These are phyloP conservation scores for Astraeus odoratus DNA, from an alignment of 768 basidiomycete genomes.

Conservation along the genomic window DNA sequence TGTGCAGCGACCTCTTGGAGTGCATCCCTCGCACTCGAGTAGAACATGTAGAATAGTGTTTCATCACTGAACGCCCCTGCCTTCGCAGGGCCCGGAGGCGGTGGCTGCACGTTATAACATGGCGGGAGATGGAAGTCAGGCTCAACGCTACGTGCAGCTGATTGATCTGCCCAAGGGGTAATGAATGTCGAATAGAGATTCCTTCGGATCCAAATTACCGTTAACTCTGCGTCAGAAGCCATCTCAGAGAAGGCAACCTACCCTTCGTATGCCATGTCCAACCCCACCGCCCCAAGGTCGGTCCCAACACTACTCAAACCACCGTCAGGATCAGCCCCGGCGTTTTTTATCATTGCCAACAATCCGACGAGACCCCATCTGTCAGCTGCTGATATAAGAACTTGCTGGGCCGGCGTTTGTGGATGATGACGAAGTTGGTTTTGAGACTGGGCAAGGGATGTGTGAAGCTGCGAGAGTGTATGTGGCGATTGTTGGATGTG, in stretches of 20 bases:
- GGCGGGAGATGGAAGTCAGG: slow-evolving; percentile 87
- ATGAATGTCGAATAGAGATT: slow-evolving; percentile 90
- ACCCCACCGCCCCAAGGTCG: slow-evolving; percentile 85
- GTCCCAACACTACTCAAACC: slow-evolving; percentile 81
- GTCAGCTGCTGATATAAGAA: slow-evolving; percentile 88
- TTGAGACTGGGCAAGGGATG: slow-evolving; percentile 22
- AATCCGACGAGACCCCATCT: slow-evolving; percentile 89
- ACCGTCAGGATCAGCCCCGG: slow-evolving; percentile 67
- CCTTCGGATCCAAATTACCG: slow-evolving; percentile 27
- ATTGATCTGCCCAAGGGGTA: slow-evolving; percentile 93
- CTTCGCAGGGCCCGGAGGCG: slow-evolving; percentile 75
- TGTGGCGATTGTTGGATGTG: slow-evolving; percentile 21
- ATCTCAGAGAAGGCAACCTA: slow-evolving; percentile 37
- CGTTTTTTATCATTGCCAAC: slow-evolving; percentile 80
- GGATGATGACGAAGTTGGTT: slow-evolving; percentile 46
- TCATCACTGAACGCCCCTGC: slow-evolving; percentile 88
- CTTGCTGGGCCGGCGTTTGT: slow-evolving; percentile 89
- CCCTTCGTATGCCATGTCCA: slow-evolving; percentile 84
- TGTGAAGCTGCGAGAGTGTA: slow-evolving; percentile 31
- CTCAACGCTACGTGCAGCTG: slow-evolving; percentile 78
- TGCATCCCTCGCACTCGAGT: slow-evolving; percentile 85
- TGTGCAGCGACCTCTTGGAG: slow-evolving; percentile 92
- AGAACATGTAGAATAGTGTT: slow-evolving; percentile 98
- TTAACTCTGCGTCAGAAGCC: slow-evolving; percentile 9
- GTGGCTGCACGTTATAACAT: slow-evolving; percentile 90